Base-by-base conservation (phyloP, 2,329 filamentous ascomycete genomes). In the Fusarium fracticaudum region DNA sequence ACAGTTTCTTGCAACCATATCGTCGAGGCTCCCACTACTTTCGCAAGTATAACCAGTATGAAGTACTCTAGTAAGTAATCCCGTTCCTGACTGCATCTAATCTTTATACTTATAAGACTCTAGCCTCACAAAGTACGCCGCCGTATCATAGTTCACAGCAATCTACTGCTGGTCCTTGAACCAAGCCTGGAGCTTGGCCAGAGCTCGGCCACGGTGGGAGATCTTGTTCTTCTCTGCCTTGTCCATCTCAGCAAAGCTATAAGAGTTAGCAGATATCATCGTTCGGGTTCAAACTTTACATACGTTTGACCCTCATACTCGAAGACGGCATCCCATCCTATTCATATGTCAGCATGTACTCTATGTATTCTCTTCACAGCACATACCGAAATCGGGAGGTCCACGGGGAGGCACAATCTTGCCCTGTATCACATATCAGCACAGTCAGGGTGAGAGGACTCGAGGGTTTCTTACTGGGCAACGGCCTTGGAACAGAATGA, bases 261-360 rank as follows among this genome's bases (percentile, higher is more conserved):
- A 13, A 50, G 35, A 14, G 66, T 78, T 40, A 79, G 76, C 54
- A 24, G 29, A 31, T 26, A 29, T 60, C 14, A 22, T 18, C 11
- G 1, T n/a, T n/a, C 2, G 1, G 35, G 17, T 51, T 31, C 11
- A n/a, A 24, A 10, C 31, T 18, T 24, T 33, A 47, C 88, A 80
- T 82, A 90, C 85, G 96, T 99, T 84, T 94, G 86, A 47, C 95
- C 95, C 74, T 97, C 89, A 77, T 97, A 96, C 84, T 99, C 96
- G 79, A 99, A 99, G 74, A 97, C 92, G 5, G 96, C 91, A 82
- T 99, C 96, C 96, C 96, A 99, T 51, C 96, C 95, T 97, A 73
- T 33, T 38, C 17, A 54, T 6, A 29, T 37, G 77, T 76, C 29
- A 75, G 64, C 38, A 48, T 60, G 29, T 38, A 60, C n/a, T 35